These are phyloP conservation scores for Schoenoplectus tabernaemontani DNA, from an alignment of 202 grass and related monocot genomes.

Conservation along the genomic window DNA sequence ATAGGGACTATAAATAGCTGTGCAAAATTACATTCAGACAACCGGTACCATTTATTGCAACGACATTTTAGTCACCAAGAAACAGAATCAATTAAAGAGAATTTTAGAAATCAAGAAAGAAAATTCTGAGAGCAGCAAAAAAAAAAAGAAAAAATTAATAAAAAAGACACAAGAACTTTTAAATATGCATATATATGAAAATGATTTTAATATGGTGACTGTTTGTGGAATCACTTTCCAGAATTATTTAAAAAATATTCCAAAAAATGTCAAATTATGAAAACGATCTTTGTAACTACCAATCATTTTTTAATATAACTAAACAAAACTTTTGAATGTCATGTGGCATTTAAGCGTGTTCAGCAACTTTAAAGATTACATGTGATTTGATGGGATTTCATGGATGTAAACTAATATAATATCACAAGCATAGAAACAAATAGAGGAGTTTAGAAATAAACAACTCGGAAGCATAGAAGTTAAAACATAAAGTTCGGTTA, in stretches of 20 bases:
- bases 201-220: not conserved
- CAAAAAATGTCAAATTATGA: not conserved
- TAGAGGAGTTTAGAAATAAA: not conserved
- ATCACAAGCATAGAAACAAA: not conserved
- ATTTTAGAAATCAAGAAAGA: too few species aligned
- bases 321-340: not conserved
- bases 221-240: not conserved
- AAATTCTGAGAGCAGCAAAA: too few species aligned
- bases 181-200: too few species aligned
- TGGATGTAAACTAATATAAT: not conserved
- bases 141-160: too few species aligned
- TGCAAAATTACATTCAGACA: too few species aligned
- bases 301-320: not conserved
- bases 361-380: not conserved
- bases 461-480: not conserved
- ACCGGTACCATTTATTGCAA: too few species aligned
- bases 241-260: not conserved
- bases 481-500: too few species aligned
- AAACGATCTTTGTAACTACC: not conserved
- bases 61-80: too few species aligned
- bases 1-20: too few species aligned
- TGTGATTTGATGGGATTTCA: not conserved
- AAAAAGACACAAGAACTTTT: too few species aligned
- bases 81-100: too few species aligned
- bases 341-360: not conserved